Evolutionary conservation across 805 yeast species (phyloP), one percentile per base, ranked within the genome.

Genomic region (Ogataea ganodermae): DNA sequence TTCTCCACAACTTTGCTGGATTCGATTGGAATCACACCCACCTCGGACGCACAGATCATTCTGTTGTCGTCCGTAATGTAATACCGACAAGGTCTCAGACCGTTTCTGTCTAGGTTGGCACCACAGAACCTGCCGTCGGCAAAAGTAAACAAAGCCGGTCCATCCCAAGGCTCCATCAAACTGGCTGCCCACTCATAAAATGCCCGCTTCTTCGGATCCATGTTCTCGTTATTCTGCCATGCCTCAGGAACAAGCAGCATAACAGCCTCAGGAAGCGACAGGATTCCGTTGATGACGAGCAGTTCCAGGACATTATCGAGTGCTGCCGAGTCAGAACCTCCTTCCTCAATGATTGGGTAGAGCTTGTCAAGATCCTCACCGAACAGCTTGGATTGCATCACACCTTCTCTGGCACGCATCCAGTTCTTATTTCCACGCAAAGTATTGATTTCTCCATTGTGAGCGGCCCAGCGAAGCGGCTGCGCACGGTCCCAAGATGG

Each of bases 401-500:
- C 89, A 74, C 98, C 98, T 74, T 92, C 99, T 69, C 96, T 86
- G 35, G 98, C 94, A 58, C 96, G 82, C 97, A 94, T 91, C 98
- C 98, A 94, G 72, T 92, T 92, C 72, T 92, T 94, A 80, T 92
- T 92, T 59, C 99, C 99, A 69, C 98, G 81, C 64, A 92, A 73
- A 33, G 99, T 92, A 72, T 92, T 92, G 69, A 92, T 94, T 72
- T 92, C 99, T 77, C 99, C 99, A 68, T 92, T 92, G 73, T 92
- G 99, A 32, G 99, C 99, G 26, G 96, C 89, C 86, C 95, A 85
- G 69, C 98, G 79, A 63, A 92, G 78, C 41, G 99, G 99, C 72
- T 92, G 99, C 20, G 99, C 98, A 71, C 99, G 83, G 72, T 94
- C 99, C 99, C 99, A 92, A n/a, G 97, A 89, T 40, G 99, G 99